Evolutionary conservation across 2,329 filamentous ascomycete species (phyloP), one percentile per base, ranked within the genome.

Genomic region (Akanthomyces lecanii): DNA sequence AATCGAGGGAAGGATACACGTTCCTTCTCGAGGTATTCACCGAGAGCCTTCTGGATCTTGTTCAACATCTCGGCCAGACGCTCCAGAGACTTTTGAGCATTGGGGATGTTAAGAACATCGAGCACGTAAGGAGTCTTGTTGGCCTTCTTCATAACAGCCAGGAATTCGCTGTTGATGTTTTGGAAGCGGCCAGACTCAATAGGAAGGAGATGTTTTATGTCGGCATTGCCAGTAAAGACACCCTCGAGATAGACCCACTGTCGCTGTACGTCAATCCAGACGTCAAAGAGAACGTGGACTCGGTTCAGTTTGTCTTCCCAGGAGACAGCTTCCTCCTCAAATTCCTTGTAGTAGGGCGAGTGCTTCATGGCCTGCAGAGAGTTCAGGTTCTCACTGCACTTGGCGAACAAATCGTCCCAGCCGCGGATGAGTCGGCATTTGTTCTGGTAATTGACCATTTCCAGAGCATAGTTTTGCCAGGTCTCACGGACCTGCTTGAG

Each of bases 231-330:
- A 1, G 94, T 97, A 74, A 99, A 99, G 40, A 99, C 95, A 68
- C 95, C 95, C 77, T 99, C 96, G 5, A 99, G 85, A 74, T 99
- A 99, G 8, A 99, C 95, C 95, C 95, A 99, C 78, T 99, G 95
- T 65, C 96, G 89, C 76, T 99, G 95, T n/a, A 99, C 96, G 77
- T 99, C 96, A 70, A 99, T 99, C 96, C 96, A 99, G 18, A 99
- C 93, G 74, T 99, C 95, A 71, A 99, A 99, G 11, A 99, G 84
- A 18, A 99, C 92, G 73, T 99, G 95, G 2, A 99, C 92, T 52
- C 95, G 88, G 75, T 98, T 99, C 30, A 99, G 84, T 75, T 96
- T 97, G 77, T 99, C 96, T 77, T 99, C 96, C 95, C 95, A 99
- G 1, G 90, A 86, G 0, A 92, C 90, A 7, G 96, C 96, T 69